Percentiles rank a stretch among this genome's conserved stretches.
phyloP scores from a whole-genome alignment of 768 basidiomycete genomes.

The Lepiota venenata region DNA sequence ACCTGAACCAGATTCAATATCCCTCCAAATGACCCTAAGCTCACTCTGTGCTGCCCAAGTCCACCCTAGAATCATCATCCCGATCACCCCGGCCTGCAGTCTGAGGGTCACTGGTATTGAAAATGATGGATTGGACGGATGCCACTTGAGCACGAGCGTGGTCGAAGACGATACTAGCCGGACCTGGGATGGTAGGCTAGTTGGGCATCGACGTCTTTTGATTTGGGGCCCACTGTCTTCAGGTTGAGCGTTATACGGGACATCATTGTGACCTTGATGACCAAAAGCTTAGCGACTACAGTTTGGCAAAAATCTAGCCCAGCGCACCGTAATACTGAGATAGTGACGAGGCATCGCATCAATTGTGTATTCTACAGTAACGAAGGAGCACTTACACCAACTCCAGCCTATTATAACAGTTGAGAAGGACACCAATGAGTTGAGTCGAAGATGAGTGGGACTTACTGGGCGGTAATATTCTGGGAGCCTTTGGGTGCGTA shows the following conservation, averaged over 20 bases:
- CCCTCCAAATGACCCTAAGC: not conserved
- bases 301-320: not conserved
- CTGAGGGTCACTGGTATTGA: not conserved
- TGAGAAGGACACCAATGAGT: not conserved
- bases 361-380: not conserved
- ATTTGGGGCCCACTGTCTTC: constrained; percentile 35
- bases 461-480: constrained; percentile 46
- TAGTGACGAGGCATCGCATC: not conserved
- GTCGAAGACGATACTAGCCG: not conserved
- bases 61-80: not conserved
- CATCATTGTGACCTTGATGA: constrained; percentile 57
- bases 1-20: not conserved
- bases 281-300: not conserved
- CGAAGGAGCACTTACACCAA: not conserved
- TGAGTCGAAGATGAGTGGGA: not conserved
- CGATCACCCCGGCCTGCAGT: not conserved
- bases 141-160: not conserved
- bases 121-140: not conserved
- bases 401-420: not conserved
- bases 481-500: constrained; percentile 38
- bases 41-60: not conserved
- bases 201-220: constrained; percentile 9
- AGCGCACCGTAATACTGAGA: constrained; percentile 5
- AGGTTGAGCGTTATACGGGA: constrained; percentile 65
- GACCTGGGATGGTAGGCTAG: not conserved